Evolutionary conservation across 2,329 filamentous ascomycete species (phyloP), one percentile per base, ranked within the genome.

Genomic region (Arthrobotrys musiformis): DNA sequence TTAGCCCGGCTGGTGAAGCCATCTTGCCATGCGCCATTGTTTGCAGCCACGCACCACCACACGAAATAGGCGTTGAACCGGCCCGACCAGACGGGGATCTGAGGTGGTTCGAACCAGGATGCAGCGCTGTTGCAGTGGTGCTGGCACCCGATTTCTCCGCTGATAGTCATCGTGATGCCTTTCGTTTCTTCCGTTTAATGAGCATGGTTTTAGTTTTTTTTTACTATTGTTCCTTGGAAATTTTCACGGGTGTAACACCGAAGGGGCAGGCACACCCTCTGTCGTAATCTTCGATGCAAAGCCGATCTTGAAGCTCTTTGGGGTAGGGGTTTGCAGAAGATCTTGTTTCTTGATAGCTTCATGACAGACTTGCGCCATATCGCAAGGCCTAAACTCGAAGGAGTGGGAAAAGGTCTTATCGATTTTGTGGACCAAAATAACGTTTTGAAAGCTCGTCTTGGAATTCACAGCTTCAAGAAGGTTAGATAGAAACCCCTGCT

Each of bases 61-160:
- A 24, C 17, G 6, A 17, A 30, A 44, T 28, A 19, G 26, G 62
- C 44, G 61, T 54, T 63, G 44, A 54, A 54, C 72, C 72, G 72
- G 72, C 46, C 64, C 72, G 72, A 63, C 40, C 46, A 64, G 52
- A 76, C 72, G 72, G 48, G 70, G 64, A 76, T 76, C 64, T 30
- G 58, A 60, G 63, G 44, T 62, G 54, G 26, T 33, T n/a, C 42
- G 64, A 19, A 40, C 72, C 15, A 58, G 72, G 72, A 61, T 64
- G 30, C 2, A 44, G 68, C 58, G 48, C 40, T 44, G n/a, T 28
- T 35, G 52, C 35, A 24, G 30, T 46, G 68, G 54, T 50, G 46
- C 56, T 46, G 62, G 58, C 52, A 76, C 37, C 72, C 72, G 72
- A 76, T 76, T 69, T 76, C 62, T 76, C 72, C 72, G 72, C 56